Percentiles rank a stretch among this genome's conserved stretches.
These are phyloP conservation scores for Calonectria pseudoturangicola DNA, from an alignment of 2,329 filamentous ascomycete species.

Conservation along the genomic window DNA sequence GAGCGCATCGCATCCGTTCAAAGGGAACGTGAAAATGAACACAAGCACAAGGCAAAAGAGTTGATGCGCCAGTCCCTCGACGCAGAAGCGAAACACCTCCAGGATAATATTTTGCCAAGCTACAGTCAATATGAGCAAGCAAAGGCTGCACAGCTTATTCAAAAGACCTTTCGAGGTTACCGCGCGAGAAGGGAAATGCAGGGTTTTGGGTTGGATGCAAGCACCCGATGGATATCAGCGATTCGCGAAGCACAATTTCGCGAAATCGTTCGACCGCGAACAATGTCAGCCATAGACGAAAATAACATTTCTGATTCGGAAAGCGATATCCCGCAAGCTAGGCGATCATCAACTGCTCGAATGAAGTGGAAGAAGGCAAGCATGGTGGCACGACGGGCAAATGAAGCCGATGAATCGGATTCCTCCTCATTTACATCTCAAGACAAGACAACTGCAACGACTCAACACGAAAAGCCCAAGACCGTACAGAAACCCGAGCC, in stretches of 20 bases:
- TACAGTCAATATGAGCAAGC: slow-evolving; percentile 51
- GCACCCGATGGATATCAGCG: slow-evolving; percentile 82
- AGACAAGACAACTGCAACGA: slow-evolving; percentile 62
- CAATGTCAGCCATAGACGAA: slow-evolving; percentile 49
- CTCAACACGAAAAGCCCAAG: slow-evolving; percentile 69
- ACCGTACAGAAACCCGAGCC: slow-evolving; percentile 78
- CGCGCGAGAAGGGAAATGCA: slow-evolving; percentile 81
- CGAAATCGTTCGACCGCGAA: slow-evolving; percentile 68
- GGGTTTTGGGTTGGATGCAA: slow-evolving; percentile 81
- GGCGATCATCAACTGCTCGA: slow-evolving; percentile 66
- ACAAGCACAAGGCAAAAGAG: slow-evolving; percentile 64
- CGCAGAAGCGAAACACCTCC: slow-evolving; percentile 54
- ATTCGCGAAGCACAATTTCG: slow-evolving; percentile 74
- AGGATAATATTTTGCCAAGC: slow-evolving; percentile 43
- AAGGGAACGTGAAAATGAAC: slow-evolving; percentile 66
- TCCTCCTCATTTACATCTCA: slow-evolving; percentile 58
- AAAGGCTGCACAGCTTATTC: slow-evolving; percentile 74
- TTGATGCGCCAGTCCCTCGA: slow-evolving; percentile 60
- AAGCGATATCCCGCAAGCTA: slow-evolving; percentile 35
- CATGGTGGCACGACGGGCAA: slow-evolving; percentile 82
- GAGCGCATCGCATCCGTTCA: slow-evolving; percentile 70
- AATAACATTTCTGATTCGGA: slow-evolving; percentile 33
- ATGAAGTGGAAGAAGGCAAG: slow-evolving; percentile 86
- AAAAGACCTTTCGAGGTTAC: slow-evolving; percentile 87
- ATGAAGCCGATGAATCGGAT: slow-evolving; percentile 75